A percentile compares a stretch with the other conserved stretches of the same genome.
These are phyloP conservation scores for Pleurotus djamor DNA, from an alignment of 768 basidiomycete genomes.

Conservation along the genomic window DNA sequence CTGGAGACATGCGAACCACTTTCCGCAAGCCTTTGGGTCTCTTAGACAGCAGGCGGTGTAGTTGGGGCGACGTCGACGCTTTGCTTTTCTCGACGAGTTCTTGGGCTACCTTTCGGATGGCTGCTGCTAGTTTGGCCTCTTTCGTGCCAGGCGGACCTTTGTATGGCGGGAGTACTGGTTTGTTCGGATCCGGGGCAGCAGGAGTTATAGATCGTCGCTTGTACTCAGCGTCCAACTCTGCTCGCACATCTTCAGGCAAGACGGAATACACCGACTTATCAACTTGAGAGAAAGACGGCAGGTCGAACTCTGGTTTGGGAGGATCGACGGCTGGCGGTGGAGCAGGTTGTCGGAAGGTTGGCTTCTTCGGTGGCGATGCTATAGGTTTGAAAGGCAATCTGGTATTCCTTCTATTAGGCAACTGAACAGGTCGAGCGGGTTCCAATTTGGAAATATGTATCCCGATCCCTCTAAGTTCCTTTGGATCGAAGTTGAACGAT, in stretches of 20 bases:
- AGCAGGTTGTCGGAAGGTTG: conserved; percentile 6
- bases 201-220: conserved; percentile 57
- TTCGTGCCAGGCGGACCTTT: conserved; percentile 1
- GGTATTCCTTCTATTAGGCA: conserved; percentile 47
- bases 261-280: conserved; percentile 70
- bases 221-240: conserved; percentile 69
- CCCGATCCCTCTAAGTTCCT: conserved; percentile 88
- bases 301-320: conserved; percentile 25
- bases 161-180: conserved; percentile 10
- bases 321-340: conserved; percentile 3
- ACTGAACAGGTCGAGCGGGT: conserved; percentile 31
- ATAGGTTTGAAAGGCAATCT: conserved; percentile 53
- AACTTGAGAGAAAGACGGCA: conserved; percentile 77
- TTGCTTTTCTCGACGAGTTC: conserved; percentile 61
- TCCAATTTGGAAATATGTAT: conserved; percentile 92
- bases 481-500: conserved; percentile 75
- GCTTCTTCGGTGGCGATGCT: conserved; percentile 4
- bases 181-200: conserved; percentile 19
- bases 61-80: conserved; percentile 31
- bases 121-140: conserved; percentile 21
- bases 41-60: conserved; percentile 27
- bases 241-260: conserved; percentile 65
- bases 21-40: conserved; percentile 27
- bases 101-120: conserved; percentile 57
- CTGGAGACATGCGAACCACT: conserved; percentile 44